Percentiles rank a stretch among this genome's conserved stretches.
phyloP scores from a whole-genome alignment of 1,284 basidiomycete species.

The Melampsora americana region DNA sequence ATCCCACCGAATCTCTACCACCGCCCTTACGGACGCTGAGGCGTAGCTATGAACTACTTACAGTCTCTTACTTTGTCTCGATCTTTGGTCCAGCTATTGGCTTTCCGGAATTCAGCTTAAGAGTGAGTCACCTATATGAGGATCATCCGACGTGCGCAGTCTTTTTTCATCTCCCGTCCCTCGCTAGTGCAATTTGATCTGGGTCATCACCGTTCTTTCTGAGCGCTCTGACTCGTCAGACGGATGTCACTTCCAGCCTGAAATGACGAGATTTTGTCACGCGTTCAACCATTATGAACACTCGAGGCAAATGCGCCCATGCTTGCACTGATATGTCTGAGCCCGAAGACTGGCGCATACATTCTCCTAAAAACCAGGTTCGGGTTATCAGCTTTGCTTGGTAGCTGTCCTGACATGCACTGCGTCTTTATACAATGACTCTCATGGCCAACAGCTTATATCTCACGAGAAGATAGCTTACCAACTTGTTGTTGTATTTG shows the following conservation, averaged over 20 bases:
- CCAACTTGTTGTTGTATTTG: too few relatives aligned
- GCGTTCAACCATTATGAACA: too few relatives aligned
- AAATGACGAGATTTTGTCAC: not conserved
- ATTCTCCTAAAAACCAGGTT: too few relatives aligned
- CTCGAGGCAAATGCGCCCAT: too few relatives aligned
- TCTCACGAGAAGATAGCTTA: too few relatives aligned
- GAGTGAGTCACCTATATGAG: constrained; percentile 7
- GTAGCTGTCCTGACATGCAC: too few relatives aligned
- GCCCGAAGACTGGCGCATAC: too few relatives aligned
- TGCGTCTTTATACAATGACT: too few relatives aligned
- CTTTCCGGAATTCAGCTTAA: constrained; percentile 33
- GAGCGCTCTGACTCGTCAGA: not conserved
- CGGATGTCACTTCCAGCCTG: not conserved
- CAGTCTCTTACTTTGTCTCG: constrained; percentile 33
- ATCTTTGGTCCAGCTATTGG: constrained; percentile 22
- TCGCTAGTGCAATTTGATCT: not conserved
- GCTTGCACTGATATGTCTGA: too few relatives aligned
- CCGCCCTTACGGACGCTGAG: constrained; percentile 29
- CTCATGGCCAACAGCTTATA: too few relatives aligned
- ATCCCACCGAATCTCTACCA: constrained; percentile 22
- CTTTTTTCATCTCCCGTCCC: constrained; percentile 4
- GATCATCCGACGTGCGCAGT: not conserved
- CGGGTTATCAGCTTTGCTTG: too few relatives aligned
- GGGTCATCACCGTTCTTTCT: not conserved
- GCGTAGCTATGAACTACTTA: constrained; percentile 21